These are phyloP conservation scores for Macaranga tanarius DNA, from an alignment of 441 rosid genomes.

Conservation along the genomic window DNA sequence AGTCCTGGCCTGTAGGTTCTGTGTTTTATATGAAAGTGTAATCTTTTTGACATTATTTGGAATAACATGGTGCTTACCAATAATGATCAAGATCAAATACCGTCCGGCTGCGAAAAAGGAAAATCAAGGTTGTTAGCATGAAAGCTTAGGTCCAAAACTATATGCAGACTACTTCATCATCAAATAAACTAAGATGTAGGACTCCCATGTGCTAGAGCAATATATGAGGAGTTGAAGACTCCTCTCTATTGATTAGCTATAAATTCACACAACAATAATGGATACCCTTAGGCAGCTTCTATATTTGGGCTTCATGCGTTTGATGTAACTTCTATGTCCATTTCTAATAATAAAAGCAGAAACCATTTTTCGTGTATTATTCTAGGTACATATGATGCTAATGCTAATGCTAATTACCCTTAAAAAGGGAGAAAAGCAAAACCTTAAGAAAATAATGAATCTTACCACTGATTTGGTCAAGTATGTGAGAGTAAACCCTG, in stretches of 20 bases:
- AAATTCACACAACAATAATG: not conserved
- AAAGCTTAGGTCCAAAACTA: not conserved
- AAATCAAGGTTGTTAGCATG: constrained; percentile 3
- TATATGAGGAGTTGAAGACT: too few species aligned
- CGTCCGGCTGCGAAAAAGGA: not conserved
- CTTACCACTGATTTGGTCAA: constrained; percentile 2
- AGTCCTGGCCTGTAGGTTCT: not conserved
- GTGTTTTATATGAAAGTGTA: not conserved
- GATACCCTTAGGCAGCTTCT: not conserved
- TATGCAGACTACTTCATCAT: not conserved
- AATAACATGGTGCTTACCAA: constrained; percentile 18
- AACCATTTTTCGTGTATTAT: not conserved
- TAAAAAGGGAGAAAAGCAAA: not conserved
- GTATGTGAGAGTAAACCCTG: not conserved
- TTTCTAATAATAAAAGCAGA: not conserved
- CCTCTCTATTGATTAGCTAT: not conserved
- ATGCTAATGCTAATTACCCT: not conserved
- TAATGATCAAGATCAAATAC: not conserved
- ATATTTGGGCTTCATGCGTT: not conserved
- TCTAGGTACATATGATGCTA: not conserved
- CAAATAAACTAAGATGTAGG: not conserved
- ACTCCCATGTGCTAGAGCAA: not conserved
- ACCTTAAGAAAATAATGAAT: not conserved
- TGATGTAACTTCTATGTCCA: not conserved
- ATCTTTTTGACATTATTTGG: not conserved